Evolutionary conservation across 257 asterid species (phyloP).

Genomic region (Ligustrum vulgare): DNA sequence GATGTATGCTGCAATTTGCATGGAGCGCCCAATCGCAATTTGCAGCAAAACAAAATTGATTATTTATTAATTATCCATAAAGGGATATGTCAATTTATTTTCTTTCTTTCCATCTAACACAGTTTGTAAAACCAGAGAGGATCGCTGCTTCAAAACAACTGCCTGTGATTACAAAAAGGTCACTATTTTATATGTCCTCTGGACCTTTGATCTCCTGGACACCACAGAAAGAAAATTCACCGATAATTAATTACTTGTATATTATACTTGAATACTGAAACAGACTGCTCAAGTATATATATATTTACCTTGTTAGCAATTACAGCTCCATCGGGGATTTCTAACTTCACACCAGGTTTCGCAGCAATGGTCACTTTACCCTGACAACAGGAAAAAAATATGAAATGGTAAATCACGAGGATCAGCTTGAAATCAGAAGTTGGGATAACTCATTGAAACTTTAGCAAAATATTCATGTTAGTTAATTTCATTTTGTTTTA

Average conservation of each 20-base stretch:
- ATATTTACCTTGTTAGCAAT: conserved; percentile 74
- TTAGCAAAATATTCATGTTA: background rate
- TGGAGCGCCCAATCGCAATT: background rate
- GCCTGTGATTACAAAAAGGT: background rate
- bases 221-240: conserved; percentile 11
- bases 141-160: background rate
- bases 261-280: background rate
- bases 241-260: background rate
- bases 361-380: conserved; percentile 83
- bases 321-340: conserved; percentile 80
- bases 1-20: background rate
- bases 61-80: background rate
- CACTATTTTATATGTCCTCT: conserved; percentile 54
- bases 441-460: background rate
- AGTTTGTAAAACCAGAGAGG: background rate
- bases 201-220: conserved; percentile 80
- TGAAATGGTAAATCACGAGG: background rate
- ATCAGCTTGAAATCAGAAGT: background rate
- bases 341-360: conserved; percentile 66
- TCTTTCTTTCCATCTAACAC: background rate
- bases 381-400: conserved; percentile 33
- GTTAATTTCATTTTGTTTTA: background rate
- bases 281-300: conserved; percentile 7
- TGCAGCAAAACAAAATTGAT: conserved; percentile 1
- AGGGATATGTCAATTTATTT: background rate